These are phyloP conservation scores for Leccinum broughii DNA, from an alignment of 768 basidiomycete species.

Conservation along the genomic window DNA sequence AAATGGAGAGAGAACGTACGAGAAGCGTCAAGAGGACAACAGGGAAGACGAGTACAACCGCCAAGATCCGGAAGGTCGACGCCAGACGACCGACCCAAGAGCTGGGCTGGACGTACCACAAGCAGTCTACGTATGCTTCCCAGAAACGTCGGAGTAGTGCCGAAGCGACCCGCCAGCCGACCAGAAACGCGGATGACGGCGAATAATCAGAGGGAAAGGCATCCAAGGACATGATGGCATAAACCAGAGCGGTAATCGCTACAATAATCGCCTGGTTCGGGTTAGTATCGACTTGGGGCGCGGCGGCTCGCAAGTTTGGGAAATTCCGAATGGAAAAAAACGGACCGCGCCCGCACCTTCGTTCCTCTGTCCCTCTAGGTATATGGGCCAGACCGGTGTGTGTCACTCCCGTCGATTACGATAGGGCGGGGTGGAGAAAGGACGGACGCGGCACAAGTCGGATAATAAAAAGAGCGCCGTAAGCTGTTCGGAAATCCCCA, in stretches of 20 bases:
- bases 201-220: slow-evolving; percentile 7
- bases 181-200: slow-evolving; percentile 24
- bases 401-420: slow-evolving; percentile 21
- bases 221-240: slow-evolving; percentile 13
- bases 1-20: slow-evolving; percentile 41
- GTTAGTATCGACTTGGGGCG: slow-evolving; percentile 3
- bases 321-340: neutral
- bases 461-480: slow-evolving; percentile 9
- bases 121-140: slow-evolving; percentile 58
- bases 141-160: slow-evolving; percentile 48
- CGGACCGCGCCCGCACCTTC: neutral
- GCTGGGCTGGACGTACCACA: slow-evolving; percentile 61
- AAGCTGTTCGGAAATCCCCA: slow-evolving; percentile 1
- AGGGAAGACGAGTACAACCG: slow-evolving; percentile 47
- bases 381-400: slow-evolving; percentile 3
- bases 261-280: neutral
- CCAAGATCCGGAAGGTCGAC: slow-evolving; percentile 62
- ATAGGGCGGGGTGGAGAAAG: slow-evolving; percentile 23
- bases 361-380: neutral
- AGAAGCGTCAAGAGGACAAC: slow-evolving; percentile 64
- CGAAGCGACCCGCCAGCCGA: slow-evolving; percentile 6
- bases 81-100: slow-evolving; percentile 72
- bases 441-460: slow-evolving; percentile 7
- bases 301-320: neutral
- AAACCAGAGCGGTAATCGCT: slow-evolving; percentile 6